Evolutionary conservation across 2,329 filamentous ascomycete species (phyloP).

Genomic region (Pseudopyricularia cyperi): DNA sequence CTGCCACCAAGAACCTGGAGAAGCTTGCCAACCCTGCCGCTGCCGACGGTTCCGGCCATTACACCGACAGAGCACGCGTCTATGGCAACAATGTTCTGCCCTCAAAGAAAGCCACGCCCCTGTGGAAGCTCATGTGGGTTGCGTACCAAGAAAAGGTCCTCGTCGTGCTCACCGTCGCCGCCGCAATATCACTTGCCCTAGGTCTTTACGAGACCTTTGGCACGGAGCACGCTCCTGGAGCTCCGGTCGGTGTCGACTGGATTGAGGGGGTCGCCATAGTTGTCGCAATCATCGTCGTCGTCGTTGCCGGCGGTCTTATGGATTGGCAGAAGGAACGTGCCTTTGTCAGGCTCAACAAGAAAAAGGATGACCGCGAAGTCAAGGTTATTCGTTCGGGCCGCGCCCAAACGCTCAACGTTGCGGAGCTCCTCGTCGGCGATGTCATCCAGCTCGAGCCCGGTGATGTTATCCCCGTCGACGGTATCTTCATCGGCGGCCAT

Average conservation of each 20-base stretch:
- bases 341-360: constrained; percentile 66
- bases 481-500: constrained; percentile 59
- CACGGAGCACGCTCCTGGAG: constrained; percentile 20
- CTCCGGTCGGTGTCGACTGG: constrained; percentile 40
- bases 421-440: neutral
- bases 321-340: constrained; percentile 73
- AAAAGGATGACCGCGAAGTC: constrained; percentile 63
- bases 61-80: neutral
- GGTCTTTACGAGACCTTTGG: constrained; percentile 56
- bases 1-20: neutral
- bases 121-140: neutral
- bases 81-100: constrained; percentile 1
- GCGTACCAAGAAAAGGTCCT: constrained; percentile 53
- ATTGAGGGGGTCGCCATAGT: constrained; percentile 50
- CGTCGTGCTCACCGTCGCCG: constrained; percentile 55
- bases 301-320: constrained; percentile 63
- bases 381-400: constrained; percentile 61
- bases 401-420: constrained; percentile 19
- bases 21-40: neutral
- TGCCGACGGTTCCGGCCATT: neutral
- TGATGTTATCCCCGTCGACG: constrained; percentile 33
- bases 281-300: constrained; percentile 63
- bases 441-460: constrained; percentile 1
- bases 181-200: constrained; percentile 53
- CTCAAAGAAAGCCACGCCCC: constrained; percentile 1